Evolutionary conservation across 2,329 filamentous ascomycete genomes (phyloP).

Genomic region (Fusarium illudens): DNA sequence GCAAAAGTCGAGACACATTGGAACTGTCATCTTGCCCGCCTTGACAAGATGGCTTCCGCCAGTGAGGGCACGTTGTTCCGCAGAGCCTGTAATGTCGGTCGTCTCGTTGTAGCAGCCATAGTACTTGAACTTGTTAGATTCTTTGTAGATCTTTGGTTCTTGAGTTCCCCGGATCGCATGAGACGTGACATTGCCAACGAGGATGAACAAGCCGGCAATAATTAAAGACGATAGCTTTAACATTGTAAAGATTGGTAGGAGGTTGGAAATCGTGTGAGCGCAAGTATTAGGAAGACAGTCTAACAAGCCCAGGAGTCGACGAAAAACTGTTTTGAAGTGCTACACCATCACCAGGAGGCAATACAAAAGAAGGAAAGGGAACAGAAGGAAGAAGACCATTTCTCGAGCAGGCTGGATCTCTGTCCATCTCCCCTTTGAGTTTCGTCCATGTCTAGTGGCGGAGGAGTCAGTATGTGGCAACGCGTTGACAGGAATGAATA

Average conservation of each 20-base stretch:
- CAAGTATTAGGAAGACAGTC: neutral
- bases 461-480: neutral
- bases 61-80: conserved; percentile 56
- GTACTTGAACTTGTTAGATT: conserved; percentile 56
- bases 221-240: neutral
- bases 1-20: conserved; percentile 62
- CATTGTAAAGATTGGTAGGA: neutral
- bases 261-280: neutral
- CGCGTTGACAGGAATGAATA: conserved; percentile 22
- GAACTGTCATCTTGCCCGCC: conserved; percentile 60
- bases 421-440: neutral
- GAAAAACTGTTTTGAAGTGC: neutral
- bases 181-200: conserved; percentile 18
- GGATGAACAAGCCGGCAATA: conserved; percentile 14
- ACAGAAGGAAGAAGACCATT: neutral
- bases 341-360: neutral
- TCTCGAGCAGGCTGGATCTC: neutral
- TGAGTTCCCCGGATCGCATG: conserved; percentile 22
- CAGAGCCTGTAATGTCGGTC: conserved; percentile 52
- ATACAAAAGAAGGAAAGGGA: neutral
- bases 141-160: conserved; percentile 46
- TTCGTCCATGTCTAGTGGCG: neutral
- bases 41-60: conserved; percentile 52
- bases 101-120: conserved; percentile 69
- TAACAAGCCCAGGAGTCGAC: neutral